phyloP scores from a whole-genome alignment of 306 rosid species.

The Erythrophleum fordii region DNA sequence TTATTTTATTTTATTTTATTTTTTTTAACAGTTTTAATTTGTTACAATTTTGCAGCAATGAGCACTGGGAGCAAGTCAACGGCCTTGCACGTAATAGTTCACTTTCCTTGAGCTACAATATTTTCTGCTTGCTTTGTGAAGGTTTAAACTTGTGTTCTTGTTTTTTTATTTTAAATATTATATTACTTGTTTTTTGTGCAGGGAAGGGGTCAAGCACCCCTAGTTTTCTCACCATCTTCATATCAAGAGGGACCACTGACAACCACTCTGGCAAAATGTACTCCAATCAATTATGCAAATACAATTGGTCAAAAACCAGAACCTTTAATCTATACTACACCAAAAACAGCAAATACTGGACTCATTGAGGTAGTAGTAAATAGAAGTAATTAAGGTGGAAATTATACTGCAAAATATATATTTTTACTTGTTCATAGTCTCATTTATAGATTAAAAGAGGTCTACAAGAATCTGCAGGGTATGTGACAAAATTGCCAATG shows the following conservation, averaged over 20 bases:
- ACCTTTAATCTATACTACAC: neutral
- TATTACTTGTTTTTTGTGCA: neutral
- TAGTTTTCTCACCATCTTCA: neutral
- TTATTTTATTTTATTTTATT: no score
- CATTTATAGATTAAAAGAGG: neutral
- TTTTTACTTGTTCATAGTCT: neutral
- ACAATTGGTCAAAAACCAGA: slow-evolving; percentile 1
- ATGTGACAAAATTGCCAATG: neutral
- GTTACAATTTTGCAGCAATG: slow-evolving; percentile 26
- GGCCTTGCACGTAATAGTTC: slow-evolving; percentile 23
- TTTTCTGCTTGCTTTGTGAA: neutral
- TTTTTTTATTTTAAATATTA: neutral
- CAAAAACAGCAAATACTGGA: neutral
- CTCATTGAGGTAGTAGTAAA: slow-evolving; percentile 4
- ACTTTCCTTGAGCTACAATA: slow-evolving; percentile 1
- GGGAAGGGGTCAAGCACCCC: neutral
- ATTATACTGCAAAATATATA: neutral
- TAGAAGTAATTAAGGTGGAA: slow-evolving; percentile 8
- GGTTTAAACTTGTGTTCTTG: neutral
- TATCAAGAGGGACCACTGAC: neutral
- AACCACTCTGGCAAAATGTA: neutral
- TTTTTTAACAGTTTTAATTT: neutral
- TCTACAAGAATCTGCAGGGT: neutral
- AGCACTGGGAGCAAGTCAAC: neutral
- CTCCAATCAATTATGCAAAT: neutral